Evolutionary conservation across 169 alveolate genomes (phyloP).

Genomic region (Plasmodium billcollinsi): DNA sequence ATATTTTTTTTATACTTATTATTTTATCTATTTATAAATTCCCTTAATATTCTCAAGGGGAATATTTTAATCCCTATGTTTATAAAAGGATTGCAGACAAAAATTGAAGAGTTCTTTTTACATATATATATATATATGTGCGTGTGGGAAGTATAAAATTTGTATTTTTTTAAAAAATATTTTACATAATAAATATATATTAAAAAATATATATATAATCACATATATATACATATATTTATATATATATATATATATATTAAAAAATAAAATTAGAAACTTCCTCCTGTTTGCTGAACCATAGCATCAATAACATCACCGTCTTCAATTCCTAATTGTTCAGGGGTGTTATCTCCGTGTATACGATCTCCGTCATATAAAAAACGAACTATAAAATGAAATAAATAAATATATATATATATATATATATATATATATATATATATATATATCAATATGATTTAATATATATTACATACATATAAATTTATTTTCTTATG

Average conservation of each 20-base stretch:
- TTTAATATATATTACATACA: background rate
- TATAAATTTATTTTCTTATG: background rate
- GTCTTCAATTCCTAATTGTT: constrained; percentile 95
- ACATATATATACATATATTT: background rate
- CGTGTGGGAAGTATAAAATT: no score
- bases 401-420: background rate
- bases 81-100: no score
- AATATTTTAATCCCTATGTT: no score
- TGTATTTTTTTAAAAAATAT: no score
- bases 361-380: constrained; percentile 98
- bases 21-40: no score
- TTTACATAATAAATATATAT: no score
- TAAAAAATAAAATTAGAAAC: constrained; percentile 30
- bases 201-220: no score
- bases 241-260: background rate
- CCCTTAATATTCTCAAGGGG: no score
- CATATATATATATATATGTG: background rate
- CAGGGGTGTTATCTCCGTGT: constrained; percentile 96
- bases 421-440: background rate
- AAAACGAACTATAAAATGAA: constrained; percentile 92
- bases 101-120: no score
- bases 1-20: no score
- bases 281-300: constrained; percentile 98
- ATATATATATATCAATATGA: background rate
- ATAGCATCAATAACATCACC: constrained; percentile 99